Evolutionary conservation across 108 stramenopile genomes (phyloP).

Genomic region (Cyclostephanos invisitatus): DNA sequence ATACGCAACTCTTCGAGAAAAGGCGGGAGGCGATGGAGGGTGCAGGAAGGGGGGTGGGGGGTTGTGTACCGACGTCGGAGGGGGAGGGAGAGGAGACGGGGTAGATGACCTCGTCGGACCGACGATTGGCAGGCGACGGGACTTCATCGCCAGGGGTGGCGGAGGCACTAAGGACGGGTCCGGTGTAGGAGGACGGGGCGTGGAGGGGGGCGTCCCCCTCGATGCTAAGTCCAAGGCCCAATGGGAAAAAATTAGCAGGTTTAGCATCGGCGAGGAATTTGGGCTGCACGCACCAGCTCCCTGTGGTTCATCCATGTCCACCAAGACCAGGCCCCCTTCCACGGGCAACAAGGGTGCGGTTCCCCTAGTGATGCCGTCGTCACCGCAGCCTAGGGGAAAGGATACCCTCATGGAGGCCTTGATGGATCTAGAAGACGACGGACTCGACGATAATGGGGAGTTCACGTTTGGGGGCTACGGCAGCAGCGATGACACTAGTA

Average conservation of each 20-base stretch:
- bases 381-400: too few relatives aligned
- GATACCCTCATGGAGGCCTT: conserved; percentile 70
- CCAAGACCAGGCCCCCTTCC: not conserved
- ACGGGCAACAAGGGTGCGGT: too few relatives aligned
- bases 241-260: too few relatives aligned
- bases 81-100: conserved; percentile 23
- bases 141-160: conserved; percentile 37
- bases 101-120: too few relatives aligned
- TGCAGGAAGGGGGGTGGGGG: not conserved
- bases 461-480: too few relatives aligned
- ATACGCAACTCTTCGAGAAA: too few relatives aligned
- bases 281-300: conserved; percentile 48
- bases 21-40: too few relatives aligned
- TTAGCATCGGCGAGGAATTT: too few relatives aligned
- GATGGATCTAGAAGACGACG: conserved; percentile 71
- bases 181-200: conserved; percentile 7
- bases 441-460: conserved; percentile 44
- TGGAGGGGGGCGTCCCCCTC: too few relatives aligned
- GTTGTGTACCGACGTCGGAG: conserved; percentile 11
- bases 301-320: not conserved
- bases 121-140: too few relatives aligned
- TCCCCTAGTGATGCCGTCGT: conserved; percentile 25
- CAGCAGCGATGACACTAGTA: too few relatives aligned
- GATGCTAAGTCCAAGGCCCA: too few relatives aligned
- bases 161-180: conserved; percentile 10